These are phyloP conservation scores for Talinum fruticosum DNA, from an alignment of 148 eudicot species.

Conservation along the genomic window DNA sequence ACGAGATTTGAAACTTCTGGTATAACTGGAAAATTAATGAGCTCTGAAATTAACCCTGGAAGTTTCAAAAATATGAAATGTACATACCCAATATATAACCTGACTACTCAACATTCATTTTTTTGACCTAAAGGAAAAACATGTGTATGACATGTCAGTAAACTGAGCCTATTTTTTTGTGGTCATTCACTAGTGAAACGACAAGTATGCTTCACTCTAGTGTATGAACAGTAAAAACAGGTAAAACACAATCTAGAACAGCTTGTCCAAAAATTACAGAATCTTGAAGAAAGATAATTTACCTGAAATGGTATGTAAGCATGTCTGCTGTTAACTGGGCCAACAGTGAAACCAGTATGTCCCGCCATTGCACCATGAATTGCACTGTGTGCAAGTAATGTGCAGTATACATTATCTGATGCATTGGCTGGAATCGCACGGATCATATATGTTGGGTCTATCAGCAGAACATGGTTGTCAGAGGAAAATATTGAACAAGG, in stretches of 20 bases:
- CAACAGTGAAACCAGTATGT: slow-evolving; percentile 41
- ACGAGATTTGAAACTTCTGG: no score
- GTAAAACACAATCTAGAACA: not conserved
- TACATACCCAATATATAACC: no score
- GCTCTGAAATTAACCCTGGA: no score
- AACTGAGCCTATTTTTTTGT: no score
- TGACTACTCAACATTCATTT: no score
- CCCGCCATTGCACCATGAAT: slow-evolving; percentile 52
- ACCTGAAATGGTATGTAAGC: slow-evolving; percentile 41
- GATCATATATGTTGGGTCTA: slow-evolving; percentile 41
- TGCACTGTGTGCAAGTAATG: slow-evolving; percentile 43
- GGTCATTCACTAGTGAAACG: no score
- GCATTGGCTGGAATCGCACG: slow-evolving; percentile 43
- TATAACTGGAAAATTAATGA: no score
- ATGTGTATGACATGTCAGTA: no score
- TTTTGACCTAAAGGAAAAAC: no score
- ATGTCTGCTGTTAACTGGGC: slow-evolving; percentile 39
- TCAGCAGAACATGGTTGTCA: not conserved
- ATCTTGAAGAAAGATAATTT: not conserved
- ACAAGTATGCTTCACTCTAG: no score
- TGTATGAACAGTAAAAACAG: no score
- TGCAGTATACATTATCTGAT: slow-evolving; percentile 43
- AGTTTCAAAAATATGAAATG: no score
- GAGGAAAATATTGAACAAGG: not conserved
- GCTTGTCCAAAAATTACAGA: not conserved